A percentile compares a stretch with the other conserved stretches of the same genome.
phyloP scores from a whole-genome alignment of 2,329 filamentous ascomycete genomes.

The Tolypocladium pustulatum region DNA sequence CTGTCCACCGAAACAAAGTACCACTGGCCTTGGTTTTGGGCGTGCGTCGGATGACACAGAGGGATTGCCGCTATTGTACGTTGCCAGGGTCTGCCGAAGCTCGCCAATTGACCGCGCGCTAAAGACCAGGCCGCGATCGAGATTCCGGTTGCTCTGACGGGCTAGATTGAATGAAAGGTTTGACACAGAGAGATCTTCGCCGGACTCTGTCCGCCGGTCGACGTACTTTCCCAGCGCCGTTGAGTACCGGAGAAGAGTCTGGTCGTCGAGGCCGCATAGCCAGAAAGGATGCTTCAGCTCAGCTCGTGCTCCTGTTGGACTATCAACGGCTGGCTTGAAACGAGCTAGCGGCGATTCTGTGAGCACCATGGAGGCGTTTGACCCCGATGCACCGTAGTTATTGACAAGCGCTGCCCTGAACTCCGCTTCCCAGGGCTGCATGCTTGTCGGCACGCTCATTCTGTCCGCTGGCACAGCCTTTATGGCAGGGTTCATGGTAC shows the following conservation, averaged over 20 bases:
- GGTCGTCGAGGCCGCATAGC: neutral
- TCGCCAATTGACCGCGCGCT: neutral
- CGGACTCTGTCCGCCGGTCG: neutral
- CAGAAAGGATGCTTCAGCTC: slow-evolving; percentile 1
- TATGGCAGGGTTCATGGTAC: slow-evolving; percentile 15
- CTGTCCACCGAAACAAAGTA: slow-evolving; percentile 23
- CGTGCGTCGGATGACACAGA: neutral
- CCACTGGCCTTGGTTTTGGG: slow-evolving; percentile 3
- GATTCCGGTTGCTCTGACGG: neutral
- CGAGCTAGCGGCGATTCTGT: slow-evolving; percentile 4
- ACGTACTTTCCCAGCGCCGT: neutral
- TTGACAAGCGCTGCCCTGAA: slow-evolving; percentile 18
- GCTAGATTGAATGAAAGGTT: slow-evolving; percentile 21
- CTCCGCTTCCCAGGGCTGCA: slow-evolving; percentile 11
- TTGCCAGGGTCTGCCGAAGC: neutral
- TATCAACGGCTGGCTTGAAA: neutral
- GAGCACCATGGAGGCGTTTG: slow-evolving; percentile 14
- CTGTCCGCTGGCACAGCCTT: neutral
- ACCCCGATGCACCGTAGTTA: slow-evolving; percentile 23
- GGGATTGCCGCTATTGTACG: neutral
- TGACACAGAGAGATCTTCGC: neutral
- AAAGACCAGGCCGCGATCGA: neutral
- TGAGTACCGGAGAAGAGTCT: neutral
- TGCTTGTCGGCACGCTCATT: slow-evolving; percentile 11
- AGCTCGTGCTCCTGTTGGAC: neutral